These are phyloP conservation scores for Primulina huaijiensis DNA, from an alignment of 257 asterid species.

Conservation along the genomic window DNA sequence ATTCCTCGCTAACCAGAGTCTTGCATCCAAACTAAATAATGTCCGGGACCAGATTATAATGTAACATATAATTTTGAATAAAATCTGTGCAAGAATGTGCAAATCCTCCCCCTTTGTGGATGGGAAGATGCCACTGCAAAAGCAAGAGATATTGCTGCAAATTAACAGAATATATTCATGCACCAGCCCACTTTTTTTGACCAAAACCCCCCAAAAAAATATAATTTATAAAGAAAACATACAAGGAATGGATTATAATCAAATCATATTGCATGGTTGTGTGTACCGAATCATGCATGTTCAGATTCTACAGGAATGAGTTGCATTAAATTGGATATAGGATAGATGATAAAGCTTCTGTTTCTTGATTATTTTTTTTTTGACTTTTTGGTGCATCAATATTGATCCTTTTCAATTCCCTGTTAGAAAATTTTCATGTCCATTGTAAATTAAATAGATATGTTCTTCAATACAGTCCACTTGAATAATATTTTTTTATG, in stretches of 20 bases:
- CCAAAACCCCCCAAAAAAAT: constrained; percentile 22
- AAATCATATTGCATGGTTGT: neutral
- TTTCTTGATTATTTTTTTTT: constrained; percentile 7
- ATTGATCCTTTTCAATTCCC: constrained; percentile 3
- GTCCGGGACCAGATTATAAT: constrained; percentile 4
- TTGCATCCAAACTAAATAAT: neutral
- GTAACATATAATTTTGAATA: neutral
- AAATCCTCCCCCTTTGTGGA: constrained; percentile 6
- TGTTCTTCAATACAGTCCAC: constrained; percentile 23
- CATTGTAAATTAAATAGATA: constrained; percentile 2
- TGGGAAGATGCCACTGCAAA: constrained; percentile 25
- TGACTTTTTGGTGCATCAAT: constrained; percentile 15
- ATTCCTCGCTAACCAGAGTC: too few species aligned
- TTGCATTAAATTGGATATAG: neutral
- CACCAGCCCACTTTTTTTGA: constrained; percentile 40
- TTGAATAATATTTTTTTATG: neutral
- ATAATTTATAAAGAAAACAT: neutral
- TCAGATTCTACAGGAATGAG: constrained; percentile 25
- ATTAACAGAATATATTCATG: constrained; percentile 37
- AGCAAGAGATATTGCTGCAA: constrained; percentile 31
- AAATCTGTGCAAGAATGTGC: neutral
- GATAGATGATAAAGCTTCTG: constrained; percentile 10
- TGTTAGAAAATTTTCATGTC: neutral
- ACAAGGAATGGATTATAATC: constrained; percentile 20
- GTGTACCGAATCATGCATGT: neutral